phyloP scores from a whole-genome alignment of 202 grass and related monocot genomes.

The Zoysia matrella region DNA sequence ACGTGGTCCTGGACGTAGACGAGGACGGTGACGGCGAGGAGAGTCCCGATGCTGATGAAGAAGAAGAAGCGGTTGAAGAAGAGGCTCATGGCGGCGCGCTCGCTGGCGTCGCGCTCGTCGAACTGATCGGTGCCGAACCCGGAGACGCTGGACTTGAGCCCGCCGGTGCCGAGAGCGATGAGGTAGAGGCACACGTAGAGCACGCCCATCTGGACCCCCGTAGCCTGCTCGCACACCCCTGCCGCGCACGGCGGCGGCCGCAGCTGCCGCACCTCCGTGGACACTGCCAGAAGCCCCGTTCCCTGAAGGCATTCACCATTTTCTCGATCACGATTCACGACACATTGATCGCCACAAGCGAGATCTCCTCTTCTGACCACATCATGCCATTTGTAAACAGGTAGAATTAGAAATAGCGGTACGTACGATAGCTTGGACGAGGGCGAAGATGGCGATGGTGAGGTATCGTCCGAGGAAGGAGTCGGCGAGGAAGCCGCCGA shows the following conservation, averaged over 20 bases:
- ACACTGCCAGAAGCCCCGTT: constrained; percentile 61
- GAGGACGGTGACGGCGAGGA: constrained; percentile 81
- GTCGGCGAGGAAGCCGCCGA: constrained; percentile 21
- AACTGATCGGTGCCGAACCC: constrained; percentile 98
- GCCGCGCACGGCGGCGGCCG: constrained; percentile 59
- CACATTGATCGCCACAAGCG: not conserved
- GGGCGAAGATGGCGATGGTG: constrained; percentile 84
- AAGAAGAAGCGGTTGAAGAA: constrained; percentile 97
- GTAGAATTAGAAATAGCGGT: too few species aligned
- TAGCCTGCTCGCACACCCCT: constrained; percentile 48
- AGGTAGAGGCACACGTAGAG: constrained; percentile 81
- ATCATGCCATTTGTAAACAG: too few species aligned
- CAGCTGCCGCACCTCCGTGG: constrained; percentile 60
- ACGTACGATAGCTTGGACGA: constrained; percentile 70
- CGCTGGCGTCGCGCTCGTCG: constrained; percentile 67
- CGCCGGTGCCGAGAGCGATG: constrained; percentile 45
- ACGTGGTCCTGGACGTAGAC: constrained; percentile 93
- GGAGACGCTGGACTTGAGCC: constrained; percentile 82
- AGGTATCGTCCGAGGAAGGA: constrained; percentile 70
- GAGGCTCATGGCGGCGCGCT: constrained; percentile 68
- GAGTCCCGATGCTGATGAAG: constrained; percentile 76
- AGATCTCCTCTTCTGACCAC: not conserved
- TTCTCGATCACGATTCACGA: not conserved
- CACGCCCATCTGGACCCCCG: constrained; percentile 67
- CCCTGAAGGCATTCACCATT: constrained; percentile 40